Conservation (phyloP, 805 yeast genomes). For the Zygotorulaspora florentina region DNA sequence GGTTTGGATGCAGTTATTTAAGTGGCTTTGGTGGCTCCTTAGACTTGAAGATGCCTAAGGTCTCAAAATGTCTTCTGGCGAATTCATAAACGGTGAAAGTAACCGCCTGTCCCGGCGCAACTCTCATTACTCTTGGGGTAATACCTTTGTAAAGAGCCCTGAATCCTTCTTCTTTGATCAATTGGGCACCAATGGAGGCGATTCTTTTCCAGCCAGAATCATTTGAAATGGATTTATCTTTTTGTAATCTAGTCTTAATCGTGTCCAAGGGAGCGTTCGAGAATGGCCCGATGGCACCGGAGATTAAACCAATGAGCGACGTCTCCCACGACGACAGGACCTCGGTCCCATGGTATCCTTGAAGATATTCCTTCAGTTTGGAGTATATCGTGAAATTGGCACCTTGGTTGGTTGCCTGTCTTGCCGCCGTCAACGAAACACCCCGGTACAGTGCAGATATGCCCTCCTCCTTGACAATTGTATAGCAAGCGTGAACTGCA, state of each 20-base stretch:
- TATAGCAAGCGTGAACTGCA: constrained; percentile 85
- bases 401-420: constrained; percentile 98
- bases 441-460: constrained; percentile 86
- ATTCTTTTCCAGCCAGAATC: constrained; percentile 76
- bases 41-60: constrained; percentile 22
- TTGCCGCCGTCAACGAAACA: constrained; percentile 90
- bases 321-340: constrained; percentile 91
- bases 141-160: constrained; percentile 92
- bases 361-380: constrained; percentile 67
- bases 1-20: constrained; percentile 1
- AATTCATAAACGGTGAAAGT: constrained; percentile 95
- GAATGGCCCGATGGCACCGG: constrained; percentile 97
- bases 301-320: constrained; percentile 79
- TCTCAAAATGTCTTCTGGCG: constrained; percentile 64
- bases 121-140: constrained; percentile 98
- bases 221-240: constrained; percentile 65
- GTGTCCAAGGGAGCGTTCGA: constrained; percentile 97
- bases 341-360: constrained; percentile 51
- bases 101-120: constrained; percentile 99
- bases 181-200: constrained; percentile 69
- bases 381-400: constrained; percentile 96
- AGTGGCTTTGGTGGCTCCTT: constrained; percentile 13
- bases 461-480: constrained; percentile 89
- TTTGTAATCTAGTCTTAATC: constrained; percentile 93
- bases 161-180: constrained; percentile 85